Evolutionary conservation across 2,329 filamentous ascomycete genomes (phyloP), one percentile per base, ranked within the genome.

Genomic region (Talaromyces sp.): DNA sequence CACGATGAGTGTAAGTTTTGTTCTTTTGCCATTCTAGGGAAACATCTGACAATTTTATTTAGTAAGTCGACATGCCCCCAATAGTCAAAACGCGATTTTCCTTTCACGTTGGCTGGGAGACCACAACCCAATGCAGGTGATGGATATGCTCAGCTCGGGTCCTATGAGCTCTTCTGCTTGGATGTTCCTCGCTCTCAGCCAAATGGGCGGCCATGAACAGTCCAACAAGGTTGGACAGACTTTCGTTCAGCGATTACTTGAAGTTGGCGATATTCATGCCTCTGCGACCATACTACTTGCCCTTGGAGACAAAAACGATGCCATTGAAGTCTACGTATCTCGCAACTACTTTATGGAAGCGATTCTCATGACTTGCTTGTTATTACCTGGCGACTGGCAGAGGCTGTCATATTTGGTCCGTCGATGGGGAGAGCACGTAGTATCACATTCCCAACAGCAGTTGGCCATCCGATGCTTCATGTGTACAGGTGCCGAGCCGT

Each of bases 111-210:
- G 95, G 95, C 84, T 99, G 0, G 92, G 93, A 14, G 90, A 96
- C 63, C 86, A 91, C 41, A 87, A 91, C 62, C 84, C 88, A 0
- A 91, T 96, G 68, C 83, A 91, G 46, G 90, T 96, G 84, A 84
- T 87, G 11, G 86, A 90, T 2, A 90, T 88, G 79, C 78, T 87
- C 41, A 79, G 86, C 50, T 89, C 91, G 0, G 87, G 93, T 66
- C 89, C 90, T n/a, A 93, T 95, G 84, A 93, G 91, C 10, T 91
- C 90, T 2, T 90, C 91, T 0, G 95, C 98, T 75, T 99, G 95
- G 95, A 97, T 99, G 91, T 78, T 98, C 61, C 80, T 99, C 38
- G 93, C 95, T 11, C 77, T 99, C 56, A 96, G 91, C 70, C 90
- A 91, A 46, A 96, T 98, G 76, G 91, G 90, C 56, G 84, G 86